Evolutionary conservation across 2,329 filamentous ascomycete species (phyloP).

Genomic region (Colletotrichum sp.): DNA sequence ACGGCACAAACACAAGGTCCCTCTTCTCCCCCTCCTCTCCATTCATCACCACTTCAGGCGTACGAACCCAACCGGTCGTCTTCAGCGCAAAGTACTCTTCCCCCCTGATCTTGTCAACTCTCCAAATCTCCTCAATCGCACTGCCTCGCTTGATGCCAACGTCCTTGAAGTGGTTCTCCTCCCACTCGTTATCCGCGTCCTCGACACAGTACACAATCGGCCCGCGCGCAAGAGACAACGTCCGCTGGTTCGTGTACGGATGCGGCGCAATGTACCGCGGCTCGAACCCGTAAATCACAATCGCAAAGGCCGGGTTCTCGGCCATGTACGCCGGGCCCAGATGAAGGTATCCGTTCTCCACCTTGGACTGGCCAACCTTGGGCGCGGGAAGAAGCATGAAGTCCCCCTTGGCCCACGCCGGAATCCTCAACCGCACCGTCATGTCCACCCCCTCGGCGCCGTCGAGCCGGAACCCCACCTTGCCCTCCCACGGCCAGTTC

Average conservation of each 20-base stretch:
- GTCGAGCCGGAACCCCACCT: slow-evolving; percentile 48
- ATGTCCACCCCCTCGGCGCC: slow-evolving; percentile 31
- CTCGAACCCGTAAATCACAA: slow-evolving; percentile 50
- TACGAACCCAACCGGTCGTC: slow-evolving; percentile 22
- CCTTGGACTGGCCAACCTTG: slow-evolving; percentile 29
- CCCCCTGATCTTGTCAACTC: slow-evolving; percentile 24
- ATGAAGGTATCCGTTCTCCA: slow-evolving; percentile 54
- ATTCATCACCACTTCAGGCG: slow-evolving; percentile 22
- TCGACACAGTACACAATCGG: slow-evolving; percentile 67
- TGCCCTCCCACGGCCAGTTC: slow-evolving; percentile 63
- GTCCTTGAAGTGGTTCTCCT: slow-evolving; percentile 58
- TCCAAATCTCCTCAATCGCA: slow-evolving; percentile 22
- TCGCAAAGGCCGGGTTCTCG: slow-evolving; percentile 43
- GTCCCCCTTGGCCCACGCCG: slow-evolving; percentile 50
- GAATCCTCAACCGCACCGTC: slow-evolving; percentile 56
- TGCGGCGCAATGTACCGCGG: slow-evolving; percentile 57
- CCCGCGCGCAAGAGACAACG: slow-evolving; percentile 58
- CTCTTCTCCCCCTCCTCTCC: slow-evolving; percentile 21
- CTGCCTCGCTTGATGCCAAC: slow-evolving; percentile 31
- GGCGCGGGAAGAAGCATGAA: slow-evolving; percentile 40
- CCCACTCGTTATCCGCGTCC: slow-evolving; percentile 62
- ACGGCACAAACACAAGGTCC: slow-evolving; percentile 57
- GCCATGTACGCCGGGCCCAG: slow-evolving; percentile 46
- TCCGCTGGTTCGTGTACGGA: slow-evolving; percentile 61
- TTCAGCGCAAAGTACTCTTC: slow-evolving; percentile 32